Base-by-base conservation (phyloP, 2,329 filamentous ascomycete species). In the Talaromyces sp. region DNA sequence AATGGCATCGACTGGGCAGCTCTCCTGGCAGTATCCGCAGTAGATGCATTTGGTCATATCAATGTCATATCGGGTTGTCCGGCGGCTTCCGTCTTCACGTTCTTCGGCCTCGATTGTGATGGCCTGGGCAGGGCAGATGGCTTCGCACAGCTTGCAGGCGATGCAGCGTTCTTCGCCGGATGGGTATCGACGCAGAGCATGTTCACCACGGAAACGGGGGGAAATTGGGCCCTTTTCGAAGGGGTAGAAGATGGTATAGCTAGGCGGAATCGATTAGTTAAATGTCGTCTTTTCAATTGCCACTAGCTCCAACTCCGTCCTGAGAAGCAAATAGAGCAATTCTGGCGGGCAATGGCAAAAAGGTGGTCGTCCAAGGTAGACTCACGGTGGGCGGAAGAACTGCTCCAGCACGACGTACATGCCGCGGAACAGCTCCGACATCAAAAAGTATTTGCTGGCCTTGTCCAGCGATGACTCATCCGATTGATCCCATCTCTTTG, bases 31-130 rank as follows among this genome's bases (percentile, higher is more conserved):
- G 81, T 96, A 95, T 56, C 94, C 94, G 77, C 94, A 97, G 86
- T 97, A 99, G 79, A 99, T 99, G 82, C 94, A 99, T 85, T 99
- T 99, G 72, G 94, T 97, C 94, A 99, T 99, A 80, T 99, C 94
- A 74, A 99, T 97, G 76, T 99, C 94, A 80, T 99, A 99, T 75
- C 93, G 88, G 62, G 93, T 97, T 56, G 94, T 99, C 74, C 94
- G 87, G 78, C 94, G 88, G 72, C 91, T 95, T 65, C 94, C 94
- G 72, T 99, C 94, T 72, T 90, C 91, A 74, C 94, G 92, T 83
- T 99, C 94, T 78, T 99, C 94, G 60, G 94, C 94, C 81, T 99
- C 94, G 70, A 99, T 99, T 57, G 94, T 99, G 77, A 99, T 99
- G 72, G 94, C 94, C 80, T 96, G 91, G 60, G 94, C 94, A 48